These are phyloP conservation scores for Ceratobasidium sp. DNA, from an alignment of 1,284 basidiomycete genomes.

Conservation along the genomic window DNA sequence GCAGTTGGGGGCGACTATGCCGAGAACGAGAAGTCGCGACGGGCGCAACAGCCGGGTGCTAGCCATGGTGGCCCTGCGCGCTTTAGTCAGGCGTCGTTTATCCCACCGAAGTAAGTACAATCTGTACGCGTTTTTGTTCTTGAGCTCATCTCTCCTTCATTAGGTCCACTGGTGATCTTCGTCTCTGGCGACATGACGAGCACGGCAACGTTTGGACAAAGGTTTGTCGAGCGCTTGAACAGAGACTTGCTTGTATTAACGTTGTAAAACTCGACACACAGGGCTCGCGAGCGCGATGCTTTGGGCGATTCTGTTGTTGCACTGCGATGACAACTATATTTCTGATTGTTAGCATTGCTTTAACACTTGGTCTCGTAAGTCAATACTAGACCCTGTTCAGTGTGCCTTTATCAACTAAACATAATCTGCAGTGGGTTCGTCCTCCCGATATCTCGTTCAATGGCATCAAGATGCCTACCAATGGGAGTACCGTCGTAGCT, in stretches of 20 bases:
- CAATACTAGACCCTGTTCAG: neutral
- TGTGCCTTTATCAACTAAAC: neutral
- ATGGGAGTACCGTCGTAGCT: conserved; percentile 58
- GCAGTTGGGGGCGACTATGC: neutral
- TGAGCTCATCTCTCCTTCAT: neutral
- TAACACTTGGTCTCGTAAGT: conserved; percentile 43
- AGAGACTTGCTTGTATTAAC: neutral
- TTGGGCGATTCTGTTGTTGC: conserved; percentile 45
- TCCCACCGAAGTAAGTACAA: conserved; percentile 30
- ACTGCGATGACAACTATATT: conserved; percentile 45
- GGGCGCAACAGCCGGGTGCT: neutral
- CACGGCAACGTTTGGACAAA: conserved; percentile 47
- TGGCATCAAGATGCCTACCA: conserved; percentile 59
- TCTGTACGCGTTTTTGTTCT: neutral
- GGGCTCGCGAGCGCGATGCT: conserved; percentile 41
- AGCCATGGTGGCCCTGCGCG: conserved; percentile 13
- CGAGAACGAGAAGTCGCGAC: conserved; percentile 20
- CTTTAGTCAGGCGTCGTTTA: conserved; percentile 20
- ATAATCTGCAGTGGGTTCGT: conserved; percentile 44
- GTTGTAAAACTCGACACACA: neutral
- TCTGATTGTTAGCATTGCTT: conserved; percentile 43
- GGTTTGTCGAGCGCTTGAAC: conserved; percentile 19
- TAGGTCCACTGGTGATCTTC: conserved; percentile 45
- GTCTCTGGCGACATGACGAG: conserved; percentile 46
- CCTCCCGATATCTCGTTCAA: conserved; percentile 59